phyloP scores from a whole-genome alignment of 2,329 filamentous ascomycete species.

The Aspergillus tubingensis region DNA sequence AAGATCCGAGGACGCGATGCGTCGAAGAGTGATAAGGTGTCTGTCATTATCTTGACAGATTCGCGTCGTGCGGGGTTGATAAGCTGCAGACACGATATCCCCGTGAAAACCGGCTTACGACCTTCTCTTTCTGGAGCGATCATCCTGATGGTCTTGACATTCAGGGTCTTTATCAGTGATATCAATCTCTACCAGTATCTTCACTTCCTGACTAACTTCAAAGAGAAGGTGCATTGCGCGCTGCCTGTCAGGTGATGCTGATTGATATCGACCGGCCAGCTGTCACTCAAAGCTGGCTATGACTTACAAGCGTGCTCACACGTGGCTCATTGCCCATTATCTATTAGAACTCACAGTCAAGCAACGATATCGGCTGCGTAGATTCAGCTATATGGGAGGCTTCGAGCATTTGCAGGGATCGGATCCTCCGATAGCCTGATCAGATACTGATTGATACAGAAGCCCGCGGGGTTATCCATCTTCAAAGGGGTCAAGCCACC shows the following conservation, averaged over 20 bases:
- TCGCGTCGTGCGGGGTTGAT: slow-evolving; percentile 10
- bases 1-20: not conserved
- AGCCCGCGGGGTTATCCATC: no score
- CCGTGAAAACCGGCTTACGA: not conserved
- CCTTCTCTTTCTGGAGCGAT: slow-evolving; percentile 7
- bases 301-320: no score
- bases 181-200: not conserved
- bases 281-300: no score
- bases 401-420: no score
- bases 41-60: not conserved
- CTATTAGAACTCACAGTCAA: no score
- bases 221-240: not conserved
- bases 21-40: not conserved
- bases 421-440: no score
- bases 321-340: no score
- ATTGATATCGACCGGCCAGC: not conserved
- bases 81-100: not conserved
- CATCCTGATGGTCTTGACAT: not conserved
- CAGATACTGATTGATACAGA: no score
- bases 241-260: not conserved
- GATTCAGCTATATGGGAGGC: no score
- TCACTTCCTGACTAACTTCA: not conserved
- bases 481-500: no score
- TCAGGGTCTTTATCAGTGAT: not conserved
- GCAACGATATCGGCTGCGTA: no score